A percentile compares a stretch with the other conserved stretches of the same genome.
These are phyloP conservation scores for Bruguiera sexangula DNA, from an alignment of 345 rosid species.

Conservation along the genomic window DNA sequence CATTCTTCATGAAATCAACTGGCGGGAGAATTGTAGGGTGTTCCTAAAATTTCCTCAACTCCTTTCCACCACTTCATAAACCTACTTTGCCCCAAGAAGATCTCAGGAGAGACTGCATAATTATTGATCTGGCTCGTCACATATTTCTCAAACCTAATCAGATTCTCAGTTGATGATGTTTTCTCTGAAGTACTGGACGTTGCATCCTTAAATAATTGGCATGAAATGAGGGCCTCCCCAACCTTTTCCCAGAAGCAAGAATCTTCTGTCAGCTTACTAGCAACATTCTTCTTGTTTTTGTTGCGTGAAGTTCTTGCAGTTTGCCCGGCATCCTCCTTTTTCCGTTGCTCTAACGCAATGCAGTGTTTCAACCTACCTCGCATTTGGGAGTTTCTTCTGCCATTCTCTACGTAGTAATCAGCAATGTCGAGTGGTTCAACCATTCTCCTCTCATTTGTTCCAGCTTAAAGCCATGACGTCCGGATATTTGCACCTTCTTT, in stretches of 20 bases:
- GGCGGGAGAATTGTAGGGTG: neutral
- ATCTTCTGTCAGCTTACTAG: slow-evolving; percentile 39
- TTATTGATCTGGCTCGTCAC: slow-evolving; percentile 34
- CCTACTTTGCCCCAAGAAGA: slow-evolving; percentile 44
- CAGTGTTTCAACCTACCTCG: slow-evolving; percentile 49
- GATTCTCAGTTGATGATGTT: slow-evolving; percentile 1
- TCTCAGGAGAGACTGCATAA: slow-evolving; percentile 54
- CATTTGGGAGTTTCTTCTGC: slow-evolving; percentile 25
- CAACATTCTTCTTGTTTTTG: slow-evolving; percentile 21
- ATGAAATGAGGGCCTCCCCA: slow-evolving; percentile 47
- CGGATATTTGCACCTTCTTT: slow-evolving; percentile 29
- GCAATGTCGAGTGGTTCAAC: slow-evolving; percentile 76
- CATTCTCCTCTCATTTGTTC: slow-evolving; percentile 56
- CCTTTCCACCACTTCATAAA: neutral
- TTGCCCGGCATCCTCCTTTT: slow-evolving; percentile 9
- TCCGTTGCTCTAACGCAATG: slow-evolving; percentile 51
- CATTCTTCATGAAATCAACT: neutral
- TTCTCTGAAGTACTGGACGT: slow-evolving; percentile 14
- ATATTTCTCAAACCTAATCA: slow-evolving; percentile 13
- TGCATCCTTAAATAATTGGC: slow-evolving; percentile 15
- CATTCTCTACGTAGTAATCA: slow-evolving; percentile 35
- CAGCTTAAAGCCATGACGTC: slow-evolving; percentile 39
- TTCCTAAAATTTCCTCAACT: neutral
- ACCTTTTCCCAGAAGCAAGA: slow-evolving; percentile 86
- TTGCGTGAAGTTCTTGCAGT: neutral